Base-by-base conservation (phyloP, 2,329 filamentous ascomycete species). In the Fusarium sp. region DNA sequence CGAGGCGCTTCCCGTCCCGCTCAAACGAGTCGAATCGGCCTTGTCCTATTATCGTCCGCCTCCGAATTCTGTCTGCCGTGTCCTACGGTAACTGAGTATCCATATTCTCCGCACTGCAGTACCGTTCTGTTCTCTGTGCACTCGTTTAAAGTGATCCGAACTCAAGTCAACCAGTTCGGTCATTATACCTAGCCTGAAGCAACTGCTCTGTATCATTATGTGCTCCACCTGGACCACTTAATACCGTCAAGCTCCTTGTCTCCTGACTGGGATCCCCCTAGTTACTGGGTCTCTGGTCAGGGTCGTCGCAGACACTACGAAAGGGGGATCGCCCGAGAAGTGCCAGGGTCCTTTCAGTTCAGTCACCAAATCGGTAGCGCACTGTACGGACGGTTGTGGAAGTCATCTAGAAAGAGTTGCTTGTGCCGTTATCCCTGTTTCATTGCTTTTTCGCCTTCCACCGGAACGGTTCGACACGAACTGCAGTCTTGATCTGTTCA, bases 381-480 rank as follows among this genome's bases (percentile, higher is more conserved):
- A 55, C 47, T 18, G 47, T 51, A 38, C 34, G 33, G 18, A 37
- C 33, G 34, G 47, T 16, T 38, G 23, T 40, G 68, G 70, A 74
- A 74, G 62, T 55, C 59, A 67, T 73, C 72, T 74, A 74, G 72
- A 74, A 74, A 65, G 47, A 40, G 49, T 31, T 62, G 16, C 47
- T 26, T 44, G 59, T 64, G 63, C 56, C 44, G 33, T 45, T 18
- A 53, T 44, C 59, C 56, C 46, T 65, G 49, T 61, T 55, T 65
- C 54, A 34, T 70, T 72, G 54, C 67, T 67, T 72, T 70, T 73
- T 49, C 31, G 31, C 45, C 18, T 45, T 46, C 61, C 34, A 40
- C 36, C 23, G 42, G 46, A 57, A 30, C 42, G 51, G 46, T 60
- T 55, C 37, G 61, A 71, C 49, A 59, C 40, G 30, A 57, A 49